Evolutionary conservation across 2,329 filamentous ascomycete genomes (phyloP), one percentile per base, ranked within the genome.

Genomic region (Microascus cirrosus): DNA sequence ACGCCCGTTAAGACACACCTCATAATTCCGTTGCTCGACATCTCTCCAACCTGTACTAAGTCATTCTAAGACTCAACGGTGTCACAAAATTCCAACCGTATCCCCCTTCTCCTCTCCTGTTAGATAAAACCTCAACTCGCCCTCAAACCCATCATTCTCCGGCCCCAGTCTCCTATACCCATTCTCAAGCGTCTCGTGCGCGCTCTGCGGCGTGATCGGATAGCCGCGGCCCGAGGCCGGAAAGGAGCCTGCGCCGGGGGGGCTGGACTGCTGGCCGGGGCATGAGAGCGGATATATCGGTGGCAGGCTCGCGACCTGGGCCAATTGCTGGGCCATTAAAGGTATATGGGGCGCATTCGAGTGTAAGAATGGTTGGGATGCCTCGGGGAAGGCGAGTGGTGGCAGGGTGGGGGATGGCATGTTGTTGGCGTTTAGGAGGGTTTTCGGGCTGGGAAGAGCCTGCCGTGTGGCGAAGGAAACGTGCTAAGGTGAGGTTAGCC

Each of bases 131-230:
- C 74, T 73, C 56, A 79, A 63, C 63, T 78, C 77, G 10, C 65
- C 68, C 60, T 77, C 73, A 59, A 74, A 79, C 1, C 76, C 76
- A 58, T 79, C 77, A 51, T 71, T 71, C 8, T 67, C 63, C n/a
- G 70, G 68, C 2, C 65, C 66, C 4, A 73, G 64, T 39, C 62
- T 59, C 13, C 39, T 7, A 18, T 45, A 61, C 55, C 24, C 66
- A 65, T 18, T 25, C 10, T 53, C 24, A 22, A 22, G 22, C 7
- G 51, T 18, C 39, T 18, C 13, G 39, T 45, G 39, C 45, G n/a
- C 45, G 45, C 45, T 50, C 45, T 6, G 45, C n/a, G 45, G 45
- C 6, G 20, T 50, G n/a, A 50, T 50, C n/a, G n/a, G 45, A n/a
- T 45, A n/a, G 13, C 39, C 13, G 13, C n/a, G 39, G 6, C 39